phyloP scores from a whole-genome alignment of 73 alveolate genomes.

The Blepharisma stoltei region DNA sequence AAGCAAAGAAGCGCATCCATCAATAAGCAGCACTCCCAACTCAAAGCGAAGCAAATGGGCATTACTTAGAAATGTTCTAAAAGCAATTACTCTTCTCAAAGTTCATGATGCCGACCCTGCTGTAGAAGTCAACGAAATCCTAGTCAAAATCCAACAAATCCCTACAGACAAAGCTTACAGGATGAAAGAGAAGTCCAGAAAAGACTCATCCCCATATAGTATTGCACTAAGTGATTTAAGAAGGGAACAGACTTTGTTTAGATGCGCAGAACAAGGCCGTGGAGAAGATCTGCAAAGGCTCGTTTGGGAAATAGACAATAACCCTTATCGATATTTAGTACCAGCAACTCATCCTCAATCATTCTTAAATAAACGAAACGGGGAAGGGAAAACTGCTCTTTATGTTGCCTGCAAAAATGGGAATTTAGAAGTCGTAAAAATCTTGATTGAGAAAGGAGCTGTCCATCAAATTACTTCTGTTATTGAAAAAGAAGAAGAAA shows the following conservation, averaged over 20 bases:
- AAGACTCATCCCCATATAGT: not conserved
- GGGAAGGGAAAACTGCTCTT: conserved; percentile 54
- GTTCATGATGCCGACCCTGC: not conserved
- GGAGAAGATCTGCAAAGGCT: conserved; percentile 14
- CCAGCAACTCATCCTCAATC: conserved; percentile 32
- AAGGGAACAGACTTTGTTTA: conserved; percentile 20
- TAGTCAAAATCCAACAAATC: not conserved
- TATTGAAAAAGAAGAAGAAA: conserved; percentile 42
- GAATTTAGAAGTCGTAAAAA: conserved; percentile 41
- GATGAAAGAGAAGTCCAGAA: not conserved
- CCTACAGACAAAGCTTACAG: conserved; percentile 19
- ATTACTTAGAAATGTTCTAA: not conserved
- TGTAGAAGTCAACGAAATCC: not conserved
- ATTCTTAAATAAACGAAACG: conserved; percentile 35
- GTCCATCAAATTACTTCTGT: conserved; percentile 38
- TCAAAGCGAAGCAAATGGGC: conserved; percentile 1
- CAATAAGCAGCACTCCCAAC: too few species aligned
- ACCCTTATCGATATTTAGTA: conserved; percentile 34
- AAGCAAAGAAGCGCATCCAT: too few species aligned
- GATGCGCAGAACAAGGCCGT: conserved; percentile 28
- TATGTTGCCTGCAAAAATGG: conserved; percentile 66
- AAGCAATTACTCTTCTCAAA: not conserved
- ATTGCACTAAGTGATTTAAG: conserved; percentile 28
- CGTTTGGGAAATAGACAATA: not conserved
- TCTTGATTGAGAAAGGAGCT: conserved; percentile 48